Evolutionary conservation across 306 rosid genomes (phyloP), one percentile per base, ranked within the genome.

Genomic region (Calophaca sinica): DNA sequence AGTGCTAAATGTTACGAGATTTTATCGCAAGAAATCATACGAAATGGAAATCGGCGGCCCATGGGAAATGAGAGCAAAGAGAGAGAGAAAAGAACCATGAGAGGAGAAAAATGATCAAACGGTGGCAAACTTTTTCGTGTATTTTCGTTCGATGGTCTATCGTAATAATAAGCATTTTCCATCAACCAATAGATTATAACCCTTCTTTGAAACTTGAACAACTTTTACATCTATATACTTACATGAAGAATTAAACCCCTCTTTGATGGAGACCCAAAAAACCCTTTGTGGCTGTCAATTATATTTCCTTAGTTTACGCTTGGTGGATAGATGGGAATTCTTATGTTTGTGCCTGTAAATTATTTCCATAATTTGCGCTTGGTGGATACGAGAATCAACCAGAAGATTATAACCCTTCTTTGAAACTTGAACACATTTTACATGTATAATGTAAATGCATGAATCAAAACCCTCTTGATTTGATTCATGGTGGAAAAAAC

Each of bases 271-370:
- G 45, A 41, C 9, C 45, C 2, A 41, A 41, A 41, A 1, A 7
- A 7, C 45, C 5, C 1, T 41, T 41, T 41, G 59, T 68, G 73
- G 73, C 60, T 32, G 59, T 68, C 60, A 26, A 68, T 68, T 68
- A 0, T 20, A 31, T 48, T 49, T 68, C 73, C 73, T 4, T 49
- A 3, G 60, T 32, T 33, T 49, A 33, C 59, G 73, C 60, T 68
- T 49, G 60, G 73, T 68, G 73, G 59, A 50, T 29, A 15, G 52
- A 49, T 48, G 45, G 14, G 46, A 49, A 26, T 5, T 53, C 63
- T 20, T 70, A 70, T 35, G 45, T 60, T 12, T 50, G 44, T 57
- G 54, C 55, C 68, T 44, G 6, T 55, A 14, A 72, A 45, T 31
- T 58, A 59, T n/a, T 72, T 44, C 68, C 68, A 32, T 31, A 44